Conservation (phyloP, 2,329 filamentous ascomycete genomes). For the Epichloe gansuensis region DNA sequence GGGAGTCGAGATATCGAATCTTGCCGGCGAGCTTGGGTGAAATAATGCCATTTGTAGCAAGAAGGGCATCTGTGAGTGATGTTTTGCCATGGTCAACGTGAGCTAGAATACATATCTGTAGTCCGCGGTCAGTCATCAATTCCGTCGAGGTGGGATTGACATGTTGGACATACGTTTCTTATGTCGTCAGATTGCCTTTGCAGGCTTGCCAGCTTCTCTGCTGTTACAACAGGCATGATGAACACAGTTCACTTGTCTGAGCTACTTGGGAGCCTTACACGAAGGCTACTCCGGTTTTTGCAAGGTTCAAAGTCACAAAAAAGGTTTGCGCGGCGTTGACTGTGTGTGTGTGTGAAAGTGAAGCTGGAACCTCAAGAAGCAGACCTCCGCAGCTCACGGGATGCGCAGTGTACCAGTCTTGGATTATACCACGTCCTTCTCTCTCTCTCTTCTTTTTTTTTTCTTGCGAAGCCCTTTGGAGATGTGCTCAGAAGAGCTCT, state of each 20-base stretch:
- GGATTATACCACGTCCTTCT: not conserved
- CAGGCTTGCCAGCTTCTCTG: conserved; percentile 80
- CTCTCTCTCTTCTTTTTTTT: not conserved
- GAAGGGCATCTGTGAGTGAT: conserved; percentile 85
- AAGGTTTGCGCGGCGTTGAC: not conserved
- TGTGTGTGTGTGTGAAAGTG: not conserved
- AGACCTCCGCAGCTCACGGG: not conserved
- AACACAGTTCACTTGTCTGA: not conserved
- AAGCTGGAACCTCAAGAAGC: not conserved
- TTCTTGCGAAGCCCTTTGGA: not conserved
- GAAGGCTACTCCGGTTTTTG: not conserved
- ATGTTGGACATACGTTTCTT: conserved; percentile 58
- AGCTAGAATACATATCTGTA: conserved; percentile 81
- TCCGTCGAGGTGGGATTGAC: not conserved
- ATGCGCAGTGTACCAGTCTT: not conserved
- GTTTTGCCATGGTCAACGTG: conserved; percentile 99
- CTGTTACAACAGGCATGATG: conserved; percentile 80
- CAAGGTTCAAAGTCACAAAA: not conserved
- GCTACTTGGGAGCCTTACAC: not conserved
- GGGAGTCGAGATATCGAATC: conserved; percentile 92
- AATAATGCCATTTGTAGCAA: conserved; percentile 98
- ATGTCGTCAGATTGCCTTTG: conserved; percentile 81
- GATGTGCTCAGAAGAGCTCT: not conserved
- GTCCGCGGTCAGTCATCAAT: not conserved
- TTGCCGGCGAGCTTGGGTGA: conserved; percentile 95